Conservation (phyloP, 1,284 basidiomycete genomes). For the Malassezia dermatis region DNA sequence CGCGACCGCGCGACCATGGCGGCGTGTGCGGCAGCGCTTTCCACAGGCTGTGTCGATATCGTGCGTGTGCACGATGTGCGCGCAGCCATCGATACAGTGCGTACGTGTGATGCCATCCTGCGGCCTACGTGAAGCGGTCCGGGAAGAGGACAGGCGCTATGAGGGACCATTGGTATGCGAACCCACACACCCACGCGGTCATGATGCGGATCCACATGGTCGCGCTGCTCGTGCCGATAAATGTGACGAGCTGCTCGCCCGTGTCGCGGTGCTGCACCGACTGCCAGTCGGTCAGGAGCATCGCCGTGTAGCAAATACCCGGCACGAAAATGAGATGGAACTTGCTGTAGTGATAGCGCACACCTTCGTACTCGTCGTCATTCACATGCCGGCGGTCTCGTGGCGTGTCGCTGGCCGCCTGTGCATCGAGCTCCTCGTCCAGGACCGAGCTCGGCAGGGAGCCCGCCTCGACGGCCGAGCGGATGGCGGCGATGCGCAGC, state of each 20-base stretch:
- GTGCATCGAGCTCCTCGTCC: conserved; percentile 57
- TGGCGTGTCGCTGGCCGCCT: conserved; percentile 59
- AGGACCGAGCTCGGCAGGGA: conserved; percentile 87
- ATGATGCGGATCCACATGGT: conserved; percentile 99
- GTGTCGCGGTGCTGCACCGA: conserved; percentile 32
- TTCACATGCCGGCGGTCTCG: conserved; percentile 53
- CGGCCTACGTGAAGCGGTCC: conserved; percentile 12
- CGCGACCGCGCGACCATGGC: conserved; percentile 72
- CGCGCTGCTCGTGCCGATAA: conserved; percentile 85
- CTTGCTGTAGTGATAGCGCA: conserved; percentile 97
- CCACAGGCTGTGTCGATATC: conserved; percentile 59
- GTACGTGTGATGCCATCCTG: conserved; percentile 53
- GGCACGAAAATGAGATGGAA: conserved; percentile 97
- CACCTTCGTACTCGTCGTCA: conserved; percentile 90
- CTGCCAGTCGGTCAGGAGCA: conserved; percentile 91
- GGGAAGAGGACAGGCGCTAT: conserved; percentile 7
- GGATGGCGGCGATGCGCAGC: conserved; percentile 82
- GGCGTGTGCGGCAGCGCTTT: conserved; percentile 64
- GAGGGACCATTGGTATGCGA: conserved; percentile 25
- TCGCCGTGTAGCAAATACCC: conserved; percentile 93
- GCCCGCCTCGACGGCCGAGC: conserved; percentile 90
- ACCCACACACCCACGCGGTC: conserved; percentile 58
- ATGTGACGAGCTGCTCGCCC: conserved; percentile 59
- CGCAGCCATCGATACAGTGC: conserved; percentile 59
- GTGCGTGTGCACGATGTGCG: conserved; percentile 75